Percentiles rank a stretch among this genome's conserved stretches.
phyloP scores from a whole-genome alignment of 1,284 basidiomycete genomes.

The Tetrapyrgos nigripes region DNA sequence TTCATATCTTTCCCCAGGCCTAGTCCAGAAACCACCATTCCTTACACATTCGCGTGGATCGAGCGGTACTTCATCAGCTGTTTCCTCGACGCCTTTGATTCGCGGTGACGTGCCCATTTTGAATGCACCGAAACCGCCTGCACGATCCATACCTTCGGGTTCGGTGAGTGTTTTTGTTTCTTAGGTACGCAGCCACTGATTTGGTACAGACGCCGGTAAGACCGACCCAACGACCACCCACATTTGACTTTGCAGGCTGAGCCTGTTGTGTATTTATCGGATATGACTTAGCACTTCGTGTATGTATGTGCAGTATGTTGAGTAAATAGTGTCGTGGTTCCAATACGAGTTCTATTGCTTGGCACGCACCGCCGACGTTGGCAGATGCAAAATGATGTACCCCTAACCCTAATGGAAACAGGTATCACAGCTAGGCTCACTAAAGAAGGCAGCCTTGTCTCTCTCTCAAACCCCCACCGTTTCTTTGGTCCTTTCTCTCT shows the following conservation, averaged over 20 bases:
- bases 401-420: no score
- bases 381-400: no score
- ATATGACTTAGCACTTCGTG: background rate
- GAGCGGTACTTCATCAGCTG: conserved; percentile 5
- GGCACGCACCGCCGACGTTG: no score
- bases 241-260: conserved; percentile 26
- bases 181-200: conserved; percentile 16
- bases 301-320: background rate
- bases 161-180: conserved; percentile 10
- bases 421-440: no score
- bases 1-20: conserved; percentile 5
- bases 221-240: conserved; percentile 36
- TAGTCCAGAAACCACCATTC: no score
- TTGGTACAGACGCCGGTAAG: conserved; percentile 27
- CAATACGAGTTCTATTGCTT: no score
- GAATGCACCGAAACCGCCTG: conserved; percentile 24
- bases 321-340: no score
- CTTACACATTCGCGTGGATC: conserved; percentile 7
- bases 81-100: conserved; percentile 30
- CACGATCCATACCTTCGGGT: conserved; percentile 11
- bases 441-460: no score
- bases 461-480: background rate
- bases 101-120: conserved; percentile 26
- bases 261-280: background rate
- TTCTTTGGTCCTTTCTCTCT: conserved; percentile 33